Conservation (phyloP, 2,329 filamentous ascomycete species). For the Endoconidiophora polonica region DNA sequence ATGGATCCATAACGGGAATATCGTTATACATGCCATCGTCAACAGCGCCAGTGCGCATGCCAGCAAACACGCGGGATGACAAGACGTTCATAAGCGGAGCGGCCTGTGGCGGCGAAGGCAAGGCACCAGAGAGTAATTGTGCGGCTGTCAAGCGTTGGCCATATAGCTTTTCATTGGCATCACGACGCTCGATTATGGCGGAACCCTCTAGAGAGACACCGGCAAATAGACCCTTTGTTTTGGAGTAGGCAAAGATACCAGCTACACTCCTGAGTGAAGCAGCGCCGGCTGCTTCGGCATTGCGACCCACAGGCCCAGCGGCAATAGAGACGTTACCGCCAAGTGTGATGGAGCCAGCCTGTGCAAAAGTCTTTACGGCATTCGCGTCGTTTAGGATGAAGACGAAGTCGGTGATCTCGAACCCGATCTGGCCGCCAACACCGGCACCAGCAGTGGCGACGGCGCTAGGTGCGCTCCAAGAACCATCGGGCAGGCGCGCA, state of each 20-base stretch:
- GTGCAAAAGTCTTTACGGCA: conserved; percentile 86
- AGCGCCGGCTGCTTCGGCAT: conserved; percentile 88
- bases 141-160: conserved; percentile 63
- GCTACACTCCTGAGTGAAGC: conserved; percentile 79
- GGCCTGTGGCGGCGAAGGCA: conserved; percentile 65
- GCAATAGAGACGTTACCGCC: conserved; percentile 95
- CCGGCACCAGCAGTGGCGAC: conserved; percentile 69
- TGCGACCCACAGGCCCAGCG: conserved; percentile 81
- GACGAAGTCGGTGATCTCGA: conserved; percentile 85
- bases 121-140: conserved; percentile 63
- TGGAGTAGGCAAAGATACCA: conserved; percentile 91
- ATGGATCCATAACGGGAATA: conserved; percentile 64
- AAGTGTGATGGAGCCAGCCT: conserved; percentile 77
- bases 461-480: conserved; percentile 67
- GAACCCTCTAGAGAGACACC: conserved; percentile 89
- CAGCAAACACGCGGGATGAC: conserved; percentile 70
- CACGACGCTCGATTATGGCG: conserved; percentile 81
- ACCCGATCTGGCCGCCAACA: conserved; percentile 73
- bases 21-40: conserved; percentile 81
- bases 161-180: conserved; percentile 95
- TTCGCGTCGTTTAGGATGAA: conserved; percentile 89
- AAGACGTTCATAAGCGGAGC: conserved; percentile 72
- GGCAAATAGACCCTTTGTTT: conserved; percentile 93
- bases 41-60: conserved; percentile 30
- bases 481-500: conserved; percentile 57